Base-by-base conservation (phyloP, 176 grass and related monocot genomes). In the Zizania latifolia region DNA sequence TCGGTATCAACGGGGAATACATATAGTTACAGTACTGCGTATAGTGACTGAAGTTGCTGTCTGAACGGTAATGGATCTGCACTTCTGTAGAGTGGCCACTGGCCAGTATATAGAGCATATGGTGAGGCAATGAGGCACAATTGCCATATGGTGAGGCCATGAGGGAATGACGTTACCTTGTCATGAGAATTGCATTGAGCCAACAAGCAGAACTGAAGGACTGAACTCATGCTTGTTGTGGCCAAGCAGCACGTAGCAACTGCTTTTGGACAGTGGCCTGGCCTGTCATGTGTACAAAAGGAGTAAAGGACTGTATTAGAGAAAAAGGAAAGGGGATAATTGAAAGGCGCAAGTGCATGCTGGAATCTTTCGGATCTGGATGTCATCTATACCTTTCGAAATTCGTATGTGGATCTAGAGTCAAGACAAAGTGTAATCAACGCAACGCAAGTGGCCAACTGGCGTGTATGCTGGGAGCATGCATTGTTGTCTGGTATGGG, bases 301-400 rank as follows among this genome's bases (percentile, higher is more conserved):
- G 36, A 33, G 17, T 12, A 56, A 71, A 0, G n/a, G 32, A 54
- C 75, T 58, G 54, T 78, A 44, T 61, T 35, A 31, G 19, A 62
- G 4, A 51, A 55, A 59, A 59, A 83, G 29, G n/a, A 12, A 51
- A 79, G 61, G 74, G 8, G 14, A n/a, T 3, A 45, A 43, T 40
- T 0, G 7, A 33, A 74, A 78, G 43, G 51, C 34, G 28, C 41
- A 76, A 70, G 60, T 34, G 75, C 68, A 62, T 40, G 55, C 40
- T 34, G 53, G 80, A 78, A 76, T 65, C 12, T 82, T 70, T 67
- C 4, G 68, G 75, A 80, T 88, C 86, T 83, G 62, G 76, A 81
- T 86, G 53, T 33, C 71, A 62, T 81, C 62, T 75, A 17, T 32
- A 50, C 32, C 43, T 80, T 80, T 34, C 51, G 23, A 68, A 79